These are phyloP conservation scores for Lactarius hatsudake DNA, from an alignment of 768 basidiomycete genomes.

Conservation along the genomic window DNA sequence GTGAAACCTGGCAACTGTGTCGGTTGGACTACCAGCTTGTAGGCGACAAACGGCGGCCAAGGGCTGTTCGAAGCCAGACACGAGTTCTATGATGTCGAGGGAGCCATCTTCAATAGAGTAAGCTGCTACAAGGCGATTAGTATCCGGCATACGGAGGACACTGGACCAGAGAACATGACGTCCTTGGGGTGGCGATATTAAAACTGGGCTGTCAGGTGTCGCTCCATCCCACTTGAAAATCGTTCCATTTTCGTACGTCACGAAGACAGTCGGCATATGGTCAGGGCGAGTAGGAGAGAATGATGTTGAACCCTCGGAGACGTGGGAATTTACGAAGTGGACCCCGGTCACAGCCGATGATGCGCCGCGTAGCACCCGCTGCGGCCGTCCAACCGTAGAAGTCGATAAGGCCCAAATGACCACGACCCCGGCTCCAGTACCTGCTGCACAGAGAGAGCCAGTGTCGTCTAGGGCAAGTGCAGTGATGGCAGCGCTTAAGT, in stretches of 20 bases:
- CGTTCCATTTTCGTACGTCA: slow-evolving; percentile 55
- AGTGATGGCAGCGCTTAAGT: slow-evolving; percentile 49
- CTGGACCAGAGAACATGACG: slow-evolving; percentile 46
- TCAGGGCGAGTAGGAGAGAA: slow-evolving; percentile 24
- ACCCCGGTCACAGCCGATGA: slow-evolving; percentile 51
- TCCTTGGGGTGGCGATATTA: slow-evolving; percentile 45
- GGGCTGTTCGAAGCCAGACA: slow-evolving; percentile 37
- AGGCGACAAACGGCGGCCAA: slow-evolving; percentile 48
- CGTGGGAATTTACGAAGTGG: slow-evolving; percentile 39
- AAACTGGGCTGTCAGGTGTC: slow-evolving; percentile 32
- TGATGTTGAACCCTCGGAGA: slow-evolving; percentile 26
- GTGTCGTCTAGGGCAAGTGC: slow-evolving; percentile 59
- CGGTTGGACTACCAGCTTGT: slow-evolving; percentile 55
- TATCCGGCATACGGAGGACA: slow-evolving; percentile 47
- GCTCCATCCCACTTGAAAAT: slow-evolving; percentile 53
- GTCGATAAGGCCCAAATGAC: slow-evolving; percentile 57
- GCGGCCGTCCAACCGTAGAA: slow-evolving; percentile 39
- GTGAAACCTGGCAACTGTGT: slow-evolving; percentile 53
- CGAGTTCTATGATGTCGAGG: slow-evolving; percentile 57
- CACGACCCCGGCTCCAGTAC: slow-evolving; percentile 64
- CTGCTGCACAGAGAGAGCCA: slow-evolving; percentile 66
- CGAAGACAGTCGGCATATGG: slow-evolving; percentile 29
- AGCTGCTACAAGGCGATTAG: slow-evolving; percentile 49
- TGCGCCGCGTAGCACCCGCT: slow-evolving; percentile 41
- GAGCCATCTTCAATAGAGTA: slow-evolving; percentile 67